phyloP scores from a whole-genome alignment of 768 basidiomycete genomes.

The Rhizopogon vinicolor region DNA sequence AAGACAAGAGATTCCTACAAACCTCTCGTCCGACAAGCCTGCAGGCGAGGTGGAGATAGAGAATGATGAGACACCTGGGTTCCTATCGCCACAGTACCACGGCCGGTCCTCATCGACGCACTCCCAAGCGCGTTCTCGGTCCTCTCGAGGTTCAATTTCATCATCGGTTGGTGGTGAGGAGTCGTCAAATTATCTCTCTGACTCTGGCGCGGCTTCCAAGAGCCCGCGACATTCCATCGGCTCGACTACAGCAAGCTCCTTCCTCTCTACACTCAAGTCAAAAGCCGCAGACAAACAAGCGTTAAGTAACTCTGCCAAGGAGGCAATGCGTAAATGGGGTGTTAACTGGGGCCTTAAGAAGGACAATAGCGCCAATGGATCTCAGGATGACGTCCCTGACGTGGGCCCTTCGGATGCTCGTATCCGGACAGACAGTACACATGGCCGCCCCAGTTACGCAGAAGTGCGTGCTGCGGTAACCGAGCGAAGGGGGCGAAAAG shows the following conservation, averaged over 20 bases:
- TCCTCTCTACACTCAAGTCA: conserved; percentile 77
- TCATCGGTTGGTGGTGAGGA: conserved; percentile 26
- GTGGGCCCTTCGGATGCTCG: conserved; percentile 34
- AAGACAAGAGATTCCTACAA: conserved; percentile 24
- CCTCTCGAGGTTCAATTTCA: conserved; percentile 32
- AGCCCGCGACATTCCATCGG: conserved; percentile 41
- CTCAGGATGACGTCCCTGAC: conserved; percentile 40
- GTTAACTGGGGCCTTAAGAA: conserved; percentile 73
- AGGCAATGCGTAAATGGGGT: conserved; percentile 91
- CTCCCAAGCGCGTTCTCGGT: conserved; percentile 27
- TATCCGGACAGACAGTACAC: conserved; percentile 29
- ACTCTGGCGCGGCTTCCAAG: conserved; percentile 23
- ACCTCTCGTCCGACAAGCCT: not conserved
- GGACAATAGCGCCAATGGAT: conserved; percentile 31
- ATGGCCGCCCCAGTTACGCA: conserved; percentile 59
- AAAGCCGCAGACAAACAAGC: conserved; percentile 82
- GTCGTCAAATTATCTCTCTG: conserved; percentile 26
- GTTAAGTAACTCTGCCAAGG: conserved; percentile 78
- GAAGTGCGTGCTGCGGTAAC: conserved; percentile 76
- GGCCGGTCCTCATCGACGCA: conserved; percentile 43
- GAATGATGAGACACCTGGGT: conserved; percentile 11
- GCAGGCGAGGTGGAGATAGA: conserved; percentile 14
- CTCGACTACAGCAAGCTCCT: conserved; percentile 38
- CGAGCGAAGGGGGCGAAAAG: conserved; percentile 47
- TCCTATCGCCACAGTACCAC: conserved; percentile 10